Conservation (phyloP, 2,329 filamentous ascomycete species). For the Colletotrichum tanaceti region DNA sequence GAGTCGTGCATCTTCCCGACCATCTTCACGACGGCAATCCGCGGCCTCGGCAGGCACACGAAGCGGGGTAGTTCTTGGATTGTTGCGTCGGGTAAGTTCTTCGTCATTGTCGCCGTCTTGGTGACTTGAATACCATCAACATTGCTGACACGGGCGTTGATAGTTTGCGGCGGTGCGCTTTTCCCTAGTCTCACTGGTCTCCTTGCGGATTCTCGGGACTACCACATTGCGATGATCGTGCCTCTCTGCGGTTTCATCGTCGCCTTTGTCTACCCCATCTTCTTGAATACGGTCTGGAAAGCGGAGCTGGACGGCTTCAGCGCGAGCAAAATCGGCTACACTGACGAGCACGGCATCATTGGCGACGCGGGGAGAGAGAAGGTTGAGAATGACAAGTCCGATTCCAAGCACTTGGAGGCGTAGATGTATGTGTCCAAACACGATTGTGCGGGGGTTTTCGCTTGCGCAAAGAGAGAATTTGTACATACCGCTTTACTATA, state of each 20-base stretch:
- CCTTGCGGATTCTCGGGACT: slow-evolving; percentile 25
- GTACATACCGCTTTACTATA: not conserved
- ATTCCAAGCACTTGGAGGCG: slow-evolving; percentile 33
- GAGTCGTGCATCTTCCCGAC: slow-evolving; percentile 70
- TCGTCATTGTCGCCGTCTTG: not conserved
- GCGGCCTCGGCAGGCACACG: slow-evolving; percentile 66
- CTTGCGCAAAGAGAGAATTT: not conserved
- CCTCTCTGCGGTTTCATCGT: slow-evolving; percentile 70
- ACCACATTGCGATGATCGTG: slow-evolving; percentile 70
- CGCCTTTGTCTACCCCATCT: slow-evolving; percentile 66
- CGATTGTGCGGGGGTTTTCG: not conserved
- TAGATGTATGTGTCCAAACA: not conserved
- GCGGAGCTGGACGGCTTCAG: slow-evolving; percentile 37
- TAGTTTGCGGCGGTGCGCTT: slow-evolving; percentile 26
- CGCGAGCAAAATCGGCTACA: slow-evolving; percentile 34
- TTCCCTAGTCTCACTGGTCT: slow-evolving; percentile 29
- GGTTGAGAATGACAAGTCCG: slow-evolving; percentile 13
- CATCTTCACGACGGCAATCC: slow-evolving; percentile 66
- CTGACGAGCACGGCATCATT: slow-evolving; percentile 29
- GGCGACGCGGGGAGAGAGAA: slow-evolving; percentile 29
- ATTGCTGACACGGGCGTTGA: not conserved
- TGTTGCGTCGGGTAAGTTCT: slow-evolving; percentile 21
- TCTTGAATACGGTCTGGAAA: slow-evolving; percentile 62
- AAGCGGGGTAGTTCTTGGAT: slow-evolving; percentile 61
- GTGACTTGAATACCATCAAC: not conserved